Base-by-base conservation (phyloP, 208 protist species). In the Trypanosoma grayi region DNA sequence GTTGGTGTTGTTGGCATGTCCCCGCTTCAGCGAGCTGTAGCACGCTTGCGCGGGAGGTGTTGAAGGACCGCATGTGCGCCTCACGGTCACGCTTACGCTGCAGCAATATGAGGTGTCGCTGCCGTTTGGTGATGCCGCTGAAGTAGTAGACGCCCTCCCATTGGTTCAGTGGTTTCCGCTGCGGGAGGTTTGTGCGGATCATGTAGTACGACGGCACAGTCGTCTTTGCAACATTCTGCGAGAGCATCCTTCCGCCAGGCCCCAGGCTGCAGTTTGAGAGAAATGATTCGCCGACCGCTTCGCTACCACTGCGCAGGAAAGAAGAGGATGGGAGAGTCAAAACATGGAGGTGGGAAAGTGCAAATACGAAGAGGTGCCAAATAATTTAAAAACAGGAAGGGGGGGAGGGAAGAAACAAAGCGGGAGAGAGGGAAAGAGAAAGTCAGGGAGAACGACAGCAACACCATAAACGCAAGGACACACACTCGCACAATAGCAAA, bases 201-300 rank as follows among this genome's bases (percentile, higher is more conserved):
- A 89, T 86, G 66, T 91, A 90, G 74, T 92, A 92, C 44, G 87
- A 94, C 74, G 87, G 87, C 61, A 92, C 87, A 54, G 87, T 86
- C 67, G 82, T 74, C 66, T 88, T 90, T 31, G 87, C 81, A 10
- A 92, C 84, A 74, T 94, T 94, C 61, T 94, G 87, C 34, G 77
- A 86, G 10, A 94, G 62, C 81, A 88, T 88, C 6, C 8, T 63
- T 33, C 14, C 31, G 4, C 45, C 22, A 8, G 14, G 14, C 8
- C 33, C 16, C 13, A 52, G 20, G 28, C 13, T 24, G 8, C 41
- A 14, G 2, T 33, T 30, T 37, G 20, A 20, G 2, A 24, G 34
- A n/a, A n/a, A n/a, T n/a, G n/a, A n/a, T n/a, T n/a, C n/a, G n/a
- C n/a, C n/a, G n/a, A n/a, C n/a, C n/a, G n/a, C 14, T 24, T 40